Evolutionary conservation across 257 asterid genomes (phyloP), one percentile per base, ranked within the genome.

Genomic region (Euphrasia confusa): DNA sequence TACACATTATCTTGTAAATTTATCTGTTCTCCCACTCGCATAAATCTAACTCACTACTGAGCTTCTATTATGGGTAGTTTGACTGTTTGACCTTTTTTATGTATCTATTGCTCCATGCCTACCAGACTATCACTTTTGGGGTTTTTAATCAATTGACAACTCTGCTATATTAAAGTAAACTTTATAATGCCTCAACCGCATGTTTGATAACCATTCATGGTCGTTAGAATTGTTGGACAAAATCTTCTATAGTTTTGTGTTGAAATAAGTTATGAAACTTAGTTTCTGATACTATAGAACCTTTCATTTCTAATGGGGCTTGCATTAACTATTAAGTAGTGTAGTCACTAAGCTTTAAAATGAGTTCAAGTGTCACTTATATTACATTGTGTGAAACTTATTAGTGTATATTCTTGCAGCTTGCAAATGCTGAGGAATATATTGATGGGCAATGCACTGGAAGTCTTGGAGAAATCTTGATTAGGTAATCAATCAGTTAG

Each of bases 381-480:
- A 56, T 30, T 56, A 32, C 45, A 61, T 32, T 42, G 37, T 55
- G 12, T 64, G 33, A 42, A 47, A 37, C 11, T 47, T 7, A 12
- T 65, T 28, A 53, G 21, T 47, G 8, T 50, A 18, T 18, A 53
- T 40, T 15, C 26, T 15, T 8, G 15, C 44, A 91, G 98, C 87
- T 88, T n/a, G 96, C 96, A 39, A 88, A 84, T 61, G 95, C 98
- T 53, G 98, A 91, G 64, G 98, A 91, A 60, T 91, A 72, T 60
- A 76, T 89, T 52, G 98, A 91, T 58, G 98, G 98, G 45, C 82
- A 86, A 64, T 78, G 78, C 75, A 81, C 88, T 55, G 98, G 98
- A 60, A 84, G 79, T 68, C 98, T 91, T 64, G 98, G 98, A 68
- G 98, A 91, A 78, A 91, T 85, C 78, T 72, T 85, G 77, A 83